These are phyloP conservation scores for Dendrobium chrysotoxum DNA, from an alignment of 106 monocot species.

Conservation along the genomic window DNA sequence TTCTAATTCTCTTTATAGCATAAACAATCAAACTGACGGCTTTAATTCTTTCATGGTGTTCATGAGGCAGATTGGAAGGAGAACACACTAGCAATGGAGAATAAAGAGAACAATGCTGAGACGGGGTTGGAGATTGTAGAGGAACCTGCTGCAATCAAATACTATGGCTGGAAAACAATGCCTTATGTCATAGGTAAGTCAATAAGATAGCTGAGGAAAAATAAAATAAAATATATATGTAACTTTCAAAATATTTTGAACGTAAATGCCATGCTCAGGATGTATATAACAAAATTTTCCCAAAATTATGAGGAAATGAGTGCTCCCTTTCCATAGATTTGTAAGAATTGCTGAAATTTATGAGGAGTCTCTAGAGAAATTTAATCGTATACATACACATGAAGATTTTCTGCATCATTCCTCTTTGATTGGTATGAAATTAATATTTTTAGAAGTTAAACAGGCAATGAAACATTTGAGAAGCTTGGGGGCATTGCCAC, in stretches of 20 bases:
- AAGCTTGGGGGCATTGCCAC: conserved; percentile 55
- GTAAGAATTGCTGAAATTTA: too few relatives aligned
- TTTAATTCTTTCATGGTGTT: neutral
- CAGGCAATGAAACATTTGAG: conserved; percentile 68
- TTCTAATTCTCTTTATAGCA: too few relatives aligned
- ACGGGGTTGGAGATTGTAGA: neutral
- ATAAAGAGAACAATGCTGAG: neutral
- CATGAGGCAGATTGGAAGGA: conserved; percentile 4
- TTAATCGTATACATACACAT: too few relatives aligned
- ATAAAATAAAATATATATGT: too few relatives aligned
- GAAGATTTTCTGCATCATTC: too few relatives aligned
- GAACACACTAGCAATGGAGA: neutral
- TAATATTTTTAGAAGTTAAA: neutral
- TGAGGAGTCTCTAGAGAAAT: too few relatives aligned
- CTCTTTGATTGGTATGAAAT: neutral
- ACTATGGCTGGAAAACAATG: conserved; percentile 8
- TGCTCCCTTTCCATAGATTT: too few relatives aligned
- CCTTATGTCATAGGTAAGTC: conserved; percentile 3
- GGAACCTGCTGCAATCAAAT: neutral
- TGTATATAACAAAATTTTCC: too few relatives aligned
- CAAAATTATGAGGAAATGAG: too few relatives aligned
- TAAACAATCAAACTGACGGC: too few relatives aligned
- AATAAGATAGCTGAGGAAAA: neutral
- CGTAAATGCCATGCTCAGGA: too few relatives aligned
- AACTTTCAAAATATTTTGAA: neutral